Percentiles rank a stretch among this genome's conserved stretches.
Conservation (phyloP, 1,139 yeast genomes). For the Saccharomyces hybrid region DNA sequence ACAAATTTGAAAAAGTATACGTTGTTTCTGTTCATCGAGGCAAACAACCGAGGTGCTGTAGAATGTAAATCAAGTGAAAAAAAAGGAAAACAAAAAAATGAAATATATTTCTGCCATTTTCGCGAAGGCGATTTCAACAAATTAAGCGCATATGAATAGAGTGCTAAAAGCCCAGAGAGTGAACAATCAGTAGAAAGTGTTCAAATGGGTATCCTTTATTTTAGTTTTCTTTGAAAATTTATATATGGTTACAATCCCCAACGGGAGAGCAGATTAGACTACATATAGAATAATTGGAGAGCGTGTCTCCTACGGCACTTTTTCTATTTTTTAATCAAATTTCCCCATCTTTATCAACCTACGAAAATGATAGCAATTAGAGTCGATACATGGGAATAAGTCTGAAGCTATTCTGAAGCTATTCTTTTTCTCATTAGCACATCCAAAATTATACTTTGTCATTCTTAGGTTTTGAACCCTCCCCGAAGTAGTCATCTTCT, state of each 20-base stretch:
- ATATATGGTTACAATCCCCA: not conserved
- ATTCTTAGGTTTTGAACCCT: not conserved
- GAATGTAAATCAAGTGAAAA: not conserved
- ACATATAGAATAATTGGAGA: not conserved
- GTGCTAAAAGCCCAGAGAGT: not conserved
- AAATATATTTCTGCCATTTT: not conserved
- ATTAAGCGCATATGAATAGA: not conserved
- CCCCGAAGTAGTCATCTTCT: not conserved
- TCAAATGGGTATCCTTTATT: not conserved
- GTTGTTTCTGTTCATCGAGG: not conserved
- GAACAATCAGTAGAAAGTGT: not conserved
- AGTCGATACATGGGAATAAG: not conserved
- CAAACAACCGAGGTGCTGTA: not conserved
- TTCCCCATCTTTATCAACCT: not conserved
- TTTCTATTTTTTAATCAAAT: not conserved
- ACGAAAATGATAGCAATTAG: not conserved
- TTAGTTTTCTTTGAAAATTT: not conserved
- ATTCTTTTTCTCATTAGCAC: not conserved
- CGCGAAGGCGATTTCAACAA: not conserved
- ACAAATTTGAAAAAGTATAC: not conserved
- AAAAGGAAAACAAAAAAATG: not conserved
- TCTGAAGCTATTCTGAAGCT: too few relatives aligned
- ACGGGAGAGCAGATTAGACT: not conserved
- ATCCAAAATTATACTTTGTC: not conserved
- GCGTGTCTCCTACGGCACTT: not conserved